Evolutionary conservation across 23 red algal species (phyloP), one percentile per base, ranked within the genome.

Genomic region (Cyanidioschyzon merolae): DNA sequence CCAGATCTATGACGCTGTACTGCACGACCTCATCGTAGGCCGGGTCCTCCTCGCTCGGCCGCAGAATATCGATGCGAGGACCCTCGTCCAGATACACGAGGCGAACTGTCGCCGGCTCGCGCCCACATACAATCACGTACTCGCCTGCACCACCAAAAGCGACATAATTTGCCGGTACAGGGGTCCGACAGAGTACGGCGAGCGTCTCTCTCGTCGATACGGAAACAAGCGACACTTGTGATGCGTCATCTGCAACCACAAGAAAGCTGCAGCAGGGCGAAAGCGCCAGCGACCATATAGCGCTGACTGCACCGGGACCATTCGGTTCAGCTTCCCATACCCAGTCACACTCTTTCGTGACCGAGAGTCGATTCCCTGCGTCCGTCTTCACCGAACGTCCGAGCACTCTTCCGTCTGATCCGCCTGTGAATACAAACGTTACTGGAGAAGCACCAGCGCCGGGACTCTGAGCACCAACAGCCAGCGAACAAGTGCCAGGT

Each of bases 91-190:
- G 12, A 7, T 71, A 27, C 63, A 71, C 63, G n/a, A 71, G 63
- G n/a, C 63, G 63, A 32, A 71, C 30, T 7, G 63, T 71, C 2
- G 63, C 63, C 63, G 63, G 63, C 63, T 71, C 63, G 21, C 63
- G 12, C 16, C 63, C 63, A 25, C n/a, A 7, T 27, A 71, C 16
- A 25, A 27, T 27, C 63, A 71, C 63, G 32, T 71, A 35, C 32
- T 35, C n/a, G 12, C 63, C 63, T 3, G 63, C 30, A 7, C 12
- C n/a, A 3, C 12, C 21, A 35, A 71, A 71, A 27, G n/a, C n/a
- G 7, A 71, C 16, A 25, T 7, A 25, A 3, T 3, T 25, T 27
- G 63, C 29, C 63, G 63, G 63, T 32, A 71, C 32, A 71, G 63
- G 63, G 3, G 63, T 71, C 12, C 63, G 63, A 25, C n/a, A 25